Evolutionary conservation across 768 basidiomycete species (phyloP), one percentile per base, ranked within the genome.

Genomic region (Tricholoma terreum): DNA sequence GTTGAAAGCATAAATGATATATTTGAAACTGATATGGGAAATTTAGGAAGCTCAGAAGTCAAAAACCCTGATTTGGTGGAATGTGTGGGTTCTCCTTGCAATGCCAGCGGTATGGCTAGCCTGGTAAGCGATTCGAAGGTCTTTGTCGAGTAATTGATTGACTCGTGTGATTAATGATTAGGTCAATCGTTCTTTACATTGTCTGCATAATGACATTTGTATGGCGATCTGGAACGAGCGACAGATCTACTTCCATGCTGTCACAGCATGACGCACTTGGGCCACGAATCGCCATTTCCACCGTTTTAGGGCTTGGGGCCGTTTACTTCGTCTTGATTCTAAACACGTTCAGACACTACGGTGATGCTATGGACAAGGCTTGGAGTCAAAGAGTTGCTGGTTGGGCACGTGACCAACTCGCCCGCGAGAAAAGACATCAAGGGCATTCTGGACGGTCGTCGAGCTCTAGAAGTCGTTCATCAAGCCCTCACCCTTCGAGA

Each of bases 21-120:
- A 27, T 27, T 17, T n/a, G n/a, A 49, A 7, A 61, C 69, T 2
- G 67, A 46, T 50, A 19, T 27, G 2, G 22, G 9, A 11, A n/a
- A 11, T 33, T 6, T 49, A 61, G 61, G 57, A 36, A 61, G 61
- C 51, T 61, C 66, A 22, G 30, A 65, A 43, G 63, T 65, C 4
- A 27, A 59, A 22, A 66, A 67, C 31, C 61, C 58, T 62, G 8
- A 54, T 54, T 31, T 54, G 38, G 38, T 70, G 84, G 84, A 86
- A 86, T 58, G 81, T 85, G 11, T 85, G 85, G 83, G 79, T 85
- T 6, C 58, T 86, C 7, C 72, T 86, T 38, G 77, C 84, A 3
- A 78, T 85, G 74, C 88, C 88, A 0, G 82, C 79, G 0, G 70
- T 88, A 8, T 90, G 86, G 84, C 80, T 89, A 54, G 80, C 86